Conservation (phyloP, 1,284 basidiomycete species). For the Anthracocystis walkeri region DNA sequence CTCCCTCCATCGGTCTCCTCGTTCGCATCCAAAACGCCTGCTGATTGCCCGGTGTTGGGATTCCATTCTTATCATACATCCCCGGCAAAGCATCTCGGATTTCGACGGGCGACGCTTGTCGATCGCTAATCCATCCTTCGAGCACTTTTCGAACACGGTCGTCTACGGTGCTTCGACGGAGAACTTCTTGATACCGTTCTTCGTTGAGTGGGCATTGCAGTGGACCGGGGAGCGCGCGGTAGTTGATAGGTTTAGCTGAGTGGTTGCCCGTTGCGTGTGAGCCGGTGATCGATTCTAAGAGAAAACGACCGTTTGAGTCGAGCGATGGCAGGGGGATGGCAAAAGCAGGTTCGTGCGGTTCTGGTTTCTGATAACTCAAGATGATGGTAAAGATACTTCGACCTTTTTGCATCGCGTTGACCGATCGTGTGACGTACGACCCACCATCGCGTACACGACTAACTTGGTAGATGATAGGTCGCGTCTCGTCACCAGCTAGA, state of each 20-base stretch:
- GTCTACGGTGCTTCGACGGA: conserved; percentile 31
- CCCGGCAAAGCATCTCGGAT: conserved; percentile 63
- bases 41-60: conserved; percentile 58
- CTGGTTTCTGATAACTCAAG: conserved; percentile 64
- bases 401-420: conserved; percentile 61
- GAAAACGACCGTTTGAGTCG: conserved; percentile 16
- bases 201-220: conserved; percentile 54
- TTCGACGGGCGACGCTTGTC: conserved; percentile 59
- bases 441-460: conserved; percentile 63
- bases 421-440: conserved; percentile 63
- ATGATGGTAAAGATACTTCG: conserved; percentile 60
- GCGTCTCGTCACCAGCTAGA: conserved; percentile 52
- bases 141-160: conserved; percentile 40
- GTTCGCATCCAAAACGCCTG: conserved; percentile 68
- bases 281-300: conserved; percentile 43
- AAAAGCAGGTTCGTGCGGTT: conserved; percentile 60
- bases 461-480: conserved; percentile 64
- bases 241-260: conserved; percentile 33
- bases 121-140: conserved; percentile 55
- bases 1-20: conserved; percentile 42
- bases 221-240: conserved; percentile 49
- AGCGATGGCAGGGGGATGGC: conserved; percentile 58
- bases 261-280: conserved; percentile 41
- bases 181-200: conserved; percentile 47
- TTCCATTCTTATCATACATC: conserved; percentile 61